Base-by-base conservation (phyloP, 495 filamentous ascomycete genomes). In the Zalerion maritima region DNA sequence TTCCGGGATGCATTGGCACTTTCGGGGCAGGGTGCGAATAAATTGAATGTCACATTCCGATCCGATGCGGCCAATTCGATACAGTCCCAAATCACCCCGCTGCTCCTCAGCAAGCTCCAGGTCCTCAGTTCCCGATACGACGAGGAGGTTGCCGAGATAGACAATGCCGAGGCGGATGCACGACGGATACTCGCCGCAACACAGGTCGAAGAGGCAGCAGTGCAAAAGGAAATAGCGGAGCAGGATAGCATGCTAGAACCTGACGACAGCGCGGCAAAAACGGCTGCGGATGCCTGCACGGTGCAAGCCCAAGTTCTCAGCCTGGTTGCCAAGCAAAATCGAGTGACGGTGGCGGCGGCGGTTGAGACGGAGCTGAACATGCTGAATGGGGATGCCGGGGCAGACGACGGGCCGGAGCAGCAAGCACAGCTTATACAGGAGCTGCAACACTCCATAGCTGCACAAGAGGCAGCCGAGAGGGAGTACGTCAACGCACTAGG, bases 31-130 rank as follows among this genome's bases (percentile, higher is more conserved):
- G 23, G 4, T 14, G n/a, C 10, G 4, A 37, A 26, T 15, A 55
- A 51, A 36, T 33, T 45, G 4, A 37, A 41, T 2, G 35, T 46
- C 15, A 42, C 57, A 24, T 70, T 61, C 42, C 47, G 54, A 20
- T 69, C 64, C 27, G 67, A 73, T 26, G 70, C 72, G 1, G 72
- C 74, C 27, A 64, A 61, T 36, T 66, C 69, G 8, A 56, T 79
- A 15, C 62, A 67, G 31, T 52, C 50, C 10, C 63, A 64, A 23
- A 63, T 77, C 37, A 62, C 65, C 1, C 69, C 71, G 2, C 49
- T 66, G 3, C 43, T 79, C 2, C 24, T 69, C 3, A 56, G 69
- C 28, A 75, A 75, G 34, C 63, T 68, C 39, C 55, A 67, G 30
- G 57, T 62, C 23, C 52, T 79, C 3, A 71, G 72, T 2, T 37